Evolutionary conservation across 1,139 yeast genomes (phyloP).

Genomic region (Blastobotrys malaysiensis): DNA sequence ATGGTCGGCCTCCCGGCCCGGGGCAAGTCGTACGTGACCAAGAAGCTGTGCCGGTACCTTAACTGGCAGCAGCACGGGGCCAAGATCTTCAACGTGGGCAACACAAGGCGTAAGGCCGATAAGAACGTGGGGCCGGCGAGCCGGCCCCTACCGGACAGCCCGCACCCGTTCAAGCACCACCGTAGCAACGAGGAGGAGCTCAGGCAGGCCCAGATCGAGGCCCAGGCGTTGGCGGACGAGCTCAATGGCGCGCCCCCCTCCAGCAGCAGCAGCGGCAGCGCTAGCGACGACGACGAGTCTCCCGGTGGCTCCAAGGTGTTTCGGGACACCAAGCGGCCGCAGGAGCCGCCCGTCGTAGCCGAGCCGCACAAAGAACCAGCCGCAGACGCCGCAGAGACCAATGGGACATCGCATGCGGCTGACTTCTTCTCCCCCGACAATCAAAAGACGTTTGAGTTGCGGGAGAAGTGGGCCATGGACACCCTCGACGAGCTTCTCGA

Average conservation of each 20-base stretch:
- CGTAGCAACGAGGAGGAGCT: conserved; percentile 6
- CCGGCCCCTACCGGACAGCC: conserved; percentile 77
- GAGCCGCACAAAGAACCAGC: conserved; percentile 1
- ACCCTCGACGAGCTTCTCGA: conserved; percentile 81
- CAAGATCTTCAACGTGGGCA: conserved; percentile 88
- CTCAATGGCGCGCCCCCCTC: conserved; percentile 7
- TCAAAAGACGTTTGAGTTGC: conserved; percentile 52
- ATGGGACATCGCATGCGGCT: conserved; percentile 48
- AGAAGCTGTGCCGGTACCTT: conserved; percentile 77
- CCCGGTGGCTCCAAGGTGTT: neutral
- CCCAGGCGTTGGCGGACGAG: conserved; percentile 10
- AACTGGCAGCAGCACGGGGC: conserved; percentile 93
- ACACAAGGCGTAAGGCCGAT: conserved; percentile 72
- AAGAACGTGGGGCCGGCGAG: conserved; percentile 65
- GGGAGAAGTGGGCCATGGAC: conserved; percentile 96
- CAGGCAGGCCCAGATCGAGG: conserved; percentile 3
- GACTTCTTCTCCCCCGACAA: conserved; percentile 84
- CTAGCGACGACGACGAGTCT: neutral
- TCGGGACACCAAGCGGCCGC: neutral
- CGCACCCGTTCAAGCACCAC: conserved; percentile 43
- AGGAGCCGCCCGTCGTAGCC: too few relatives aligned
- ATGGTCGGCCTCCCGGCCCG: conserved; percentile 90
- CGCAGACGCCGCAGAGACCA: too few relatives aligned
- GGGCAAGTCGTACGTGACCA: conserved; percentile 78
- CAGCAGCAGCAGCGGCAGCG: neutral